Evolutionary conservation across 2,329 filamentous ascomycete species (phyloP).

Genomic region (Cladosporium colombiae): DNA sequence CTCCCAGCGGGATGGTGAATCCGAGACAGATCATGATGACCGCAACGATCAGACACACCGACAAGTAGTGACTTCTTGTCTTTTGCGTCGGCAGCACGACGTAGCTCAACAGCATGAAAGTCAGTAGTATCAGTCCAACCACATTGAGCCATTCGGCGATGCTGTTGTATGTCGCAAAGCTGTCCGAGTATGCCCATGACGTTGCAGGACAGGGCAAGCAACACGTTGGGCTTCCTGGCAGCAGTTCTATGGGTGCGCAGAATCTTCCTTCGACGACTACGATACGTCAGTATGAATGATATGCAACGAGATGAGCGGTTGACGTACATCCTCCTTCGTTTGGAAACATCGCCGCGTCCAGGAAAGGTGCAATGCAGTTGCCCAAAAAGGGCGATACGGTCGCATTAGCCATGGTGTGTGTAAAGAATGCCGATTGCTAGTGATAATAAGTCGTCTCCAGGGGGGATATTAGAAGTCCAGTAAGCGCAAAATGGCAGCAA

Average conservation of each 20-base stretch:
- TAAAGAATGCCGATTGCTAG: not conserved
- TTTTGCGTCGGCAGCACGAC: constrained; percentile 78
- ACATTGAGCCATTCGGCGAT: constrained; percentile 84
- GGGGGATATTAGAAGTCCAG: not conserved
- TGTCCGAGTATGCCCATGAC: constrained; percentile 68
- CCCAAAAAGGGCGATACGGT: constrained; percentile 15
- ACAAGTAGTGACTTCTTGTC: constrained; percentile 90
- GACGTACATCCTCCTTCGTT: constrained; percentile 66
- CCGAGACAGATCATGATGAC: constrained; percentile 84
- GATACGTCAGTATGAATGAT: constrained; percentile 35
- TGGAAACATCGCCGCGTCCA: constrained; percentile 63
- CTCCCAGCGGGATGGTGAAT: constrained; percentile 84
- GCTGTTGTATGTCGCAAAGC: constrained; percentile 57
- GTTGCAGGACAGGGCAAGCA: constrained; percentile 89
- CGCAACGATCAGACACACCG: constrained; percentile 77
- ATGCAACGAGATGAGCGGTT: constrained; percentile 8
- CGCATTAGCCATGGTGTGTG: constrained; percentile 9
- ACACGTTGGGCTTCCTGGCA: constrained; percentile 60
- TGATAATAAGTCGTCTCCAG: not conserved
- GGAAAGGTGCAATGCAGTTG: constrained; percentile 68
- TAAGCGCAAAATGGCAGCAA: not conserved
- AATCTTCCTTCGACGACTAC: constrained; percentile 58
- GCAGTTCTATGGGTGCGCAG: constrained; percentile 50
- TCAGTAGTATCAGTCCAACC: constrained; percentile 67
- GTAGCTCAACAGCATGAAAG: constrained; percentile 80